Evolutionary conservation across 2,329 filamentous ascomycete genomes (phyloP), one percentile per base, ranked within the genome.

Genomic region (Hypoxylon sp.): DNA sequence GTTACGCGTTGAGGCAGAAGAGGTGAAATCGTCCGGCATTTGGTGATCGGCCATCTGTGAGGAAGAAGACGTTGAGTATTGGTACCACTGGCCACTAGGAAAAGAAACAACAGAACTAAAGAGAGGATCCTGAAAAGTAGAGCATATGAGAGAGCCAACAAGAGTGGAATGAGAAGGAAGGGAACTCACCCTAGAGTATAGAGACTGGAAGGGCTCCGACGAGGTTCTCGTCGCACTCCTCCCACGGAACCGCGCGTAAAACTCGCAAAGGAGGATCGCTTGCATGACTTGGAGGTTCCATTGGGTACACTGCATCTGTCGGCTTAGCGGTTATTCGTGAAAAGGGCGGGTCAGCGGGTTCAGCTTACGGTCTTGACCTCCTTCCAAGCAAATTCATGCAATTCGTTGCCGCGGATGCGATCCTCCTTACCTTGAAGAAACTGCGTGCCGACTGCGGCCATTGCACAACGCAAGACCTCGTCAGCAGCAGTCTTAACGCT

Each of bases 391-490:
- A 83, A 84, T 57, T 83, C 82, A 77, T 88, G 85, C 73, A 89
- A 79, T 62, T 83, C 79, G 57, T 81, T 83, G 30, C 85, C 86
- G 72, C 82, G 82, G 63, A 80, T 79, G 63, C 86, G 84, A 75
- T 88, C 83, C 55, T 86, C 84, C 75, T 81, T 81, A 73, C 80
- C 78, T 54, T 80, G 77, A 59, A 87, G 77, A 66, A 82, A 84
- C 72, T 88, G 86, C 22, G 85, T 84, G 50, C 84, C 86, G 31
- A 88, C 76, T n/a, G 86, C 86, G 22, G 86, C 86, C 86, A 89
- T 88, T 66, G 86, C 85, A 67, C 82, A 87, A 13, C 79, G 82
- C 50, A 88, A 78, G 46, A 85, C 77, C 59, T 85, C 82, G 59
- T 84, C 82, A 3, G 78, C 76, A 17, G 77, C 77, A 27, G 77